A percentile compares a stretch with the other conserved stretches of the same genome.
Evolutionary conservation across 179 eudicot genomes (phyloP).

Genomic region (Dionaea muscipula): DNA sequence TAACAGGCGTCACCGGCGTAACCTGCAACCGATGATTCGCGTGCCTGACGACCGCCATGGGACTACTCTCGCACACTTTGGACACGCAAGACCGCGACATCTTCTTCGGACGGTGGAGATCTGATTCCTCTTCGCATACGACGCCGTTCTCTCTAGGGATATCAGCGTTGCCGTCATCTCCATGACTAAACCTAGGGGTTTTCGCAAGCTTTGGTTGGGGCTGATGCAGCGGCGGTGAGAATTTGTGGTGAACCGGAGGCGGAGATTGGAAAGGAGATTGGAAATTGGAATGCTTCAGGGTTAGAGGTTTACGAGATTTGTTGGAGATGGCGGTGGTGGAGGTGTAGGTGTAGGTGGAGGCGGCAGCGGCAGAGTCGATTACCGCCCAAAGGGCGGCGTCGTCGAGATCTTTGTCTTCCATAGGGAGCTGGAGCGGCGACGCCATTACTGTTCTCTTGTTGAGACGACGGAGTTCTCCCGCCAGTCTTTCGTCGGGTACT

Average conservation of each 20-base stretch:
- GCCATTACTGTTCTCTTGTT: conserved; percentile 36
- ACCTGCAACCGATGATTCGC: conserved; percentile 14
- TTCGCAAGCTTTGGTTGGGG: conserved; percentile 12
- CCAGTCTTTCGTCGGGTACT: no score
- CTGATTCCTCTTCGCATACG: conserved; percentile 12
- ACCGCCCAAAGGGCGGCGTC: conserved; percentile 84
- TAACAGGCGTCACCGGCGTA: conserved; percentile 11
- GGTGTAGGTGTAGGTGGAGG: conserved; percentile 32
- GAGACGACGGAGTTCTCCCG: no score
- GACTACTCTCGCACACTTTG: conserved; percentile 23
- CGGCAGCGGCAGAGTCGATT: conserved; percentile 79
- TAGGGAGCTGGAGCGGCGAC: conserved; percentile 29
- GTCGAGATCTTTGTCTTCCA: conserved; percentile 75
- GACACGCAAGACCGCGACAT: conserved; percentile 23
- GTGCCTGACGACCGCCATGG: conserved; percentile 34
- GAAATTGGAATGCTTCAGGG: conserved; percentile 23
- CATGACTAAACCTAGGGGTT: conserved; percentile 8
- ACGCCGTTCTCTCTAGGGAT: not conserved
- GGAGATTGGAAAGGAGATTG: conserved; percentile 15
- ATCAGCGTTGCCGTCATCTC: conserved; percentile 8
- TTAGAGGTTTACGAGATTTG: conserved; percentile 30
- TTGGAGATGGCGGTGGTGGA: conserved; percentile 28
- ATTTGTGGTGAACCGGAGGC: conserved; percentile 13
- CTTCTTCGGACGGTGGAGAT: conserved; percentile 36
- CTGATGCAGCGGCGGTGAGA: conserved; percentile 8